phyloP scores from a whole-genome alignment of 148 eudicot genomes.

The Rhododendron griersonianum region DNA sequence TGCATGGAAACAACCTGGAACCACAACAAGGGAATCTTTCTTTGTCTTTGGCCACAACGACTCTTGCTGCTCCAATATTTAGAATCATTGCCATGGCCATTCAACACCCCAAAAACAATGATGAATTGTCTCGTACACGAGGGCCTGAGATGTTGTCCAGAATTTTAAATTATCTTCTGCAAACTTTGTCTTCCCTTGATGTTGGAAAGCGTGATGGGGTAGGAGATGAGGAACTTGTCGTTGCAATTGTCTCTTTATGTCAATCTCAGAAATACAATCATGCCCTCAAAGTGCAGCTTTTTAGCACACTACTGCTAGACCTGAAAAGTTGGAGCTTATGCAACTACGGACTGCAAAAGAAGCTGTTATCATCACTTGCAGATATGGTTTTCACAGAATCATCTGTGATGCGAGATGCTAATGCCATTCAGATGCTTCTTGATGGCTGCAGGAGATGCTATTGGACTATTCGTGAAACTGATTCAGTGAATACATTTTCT shows the following conservation, averaged over 20 bases:
- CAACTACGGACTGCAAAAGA: slow-evolving; percentile 95
- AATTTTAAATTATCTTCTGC: slow-evolving; percentile 75
- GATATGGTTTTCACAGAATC: slow-evolving; percentile 98
- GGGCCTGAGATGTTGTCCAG: slow-evolving; percentile 90
- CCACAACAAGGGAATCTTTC: slow-evolving; percentile 62
- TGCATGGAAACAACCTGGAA: slow-evolving; percentile 68
- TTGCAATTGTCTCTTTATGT: slow-evolving; percentile 84
- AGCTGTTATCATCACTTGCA: slow-evolving; percentile 93
- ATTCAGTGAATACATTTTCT: slow-evolving; percentile 78
- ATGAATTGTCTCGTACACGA: slow-evolving; percentile 70
- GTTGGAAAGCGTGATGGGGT: slow-evolving; percentile 62
- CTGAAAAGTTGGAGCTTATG: slow-evolving; percentile 91
- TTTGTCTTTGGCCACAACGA: slow-evolving; percentile 58
- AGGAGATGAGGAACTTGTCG: slow-evolving; percentile 90
- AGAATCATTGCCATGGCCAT: slow-evolving; percentile 87
- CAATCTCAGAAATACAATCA: slow-evolving; percentile 89
- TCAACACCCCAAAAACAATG: slow-evolving; percentile 85
- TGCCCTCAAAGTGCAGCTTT: slow-evolving; percentile 87
- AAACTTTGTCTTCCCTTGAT: slow-evolving; percentile 69
- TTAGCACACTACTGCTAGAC: slow-evolving; percentile 87
- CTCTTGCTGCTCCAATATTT: slow-evolving; percentile 91
- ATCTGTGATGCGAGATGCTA: slow-evolving; percentile 95
- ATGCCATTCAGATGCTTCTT: slow-evolving; percentile 96
- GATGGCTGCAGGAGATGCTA: slow-evolving; percentile 98
- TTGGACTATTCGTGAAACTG: slow-evolving; percentile 81